phyloP scores from a whole-genome alignment of 2,329 filamentous ascomycete genomes.

The Colletotrichum falcatum region DNA sequence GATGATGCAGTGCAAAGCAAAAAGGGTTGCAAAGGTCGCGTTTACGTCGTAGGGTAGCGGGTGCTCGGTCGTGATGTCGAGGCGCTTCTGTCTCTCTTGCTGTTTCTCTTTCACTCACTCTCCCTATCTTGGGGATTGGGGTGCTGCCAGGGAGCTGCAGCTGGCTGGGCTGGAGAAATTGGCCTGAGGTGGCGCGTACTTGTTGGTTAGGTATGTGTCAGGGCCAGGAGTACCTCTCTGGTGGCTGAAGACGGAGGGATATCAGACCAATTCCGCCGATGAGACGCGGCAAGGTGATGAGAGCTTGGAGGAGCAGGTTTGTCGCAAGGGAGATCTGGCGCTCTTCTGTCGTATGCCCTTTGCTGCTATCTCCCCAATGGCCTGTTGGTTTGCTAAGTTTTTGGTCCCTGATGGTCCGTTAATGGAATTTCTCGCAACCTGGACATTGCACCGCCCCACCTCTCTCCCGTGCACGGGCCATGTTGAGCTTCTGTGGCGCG shows the following conservation, averaged over 20 bases:
- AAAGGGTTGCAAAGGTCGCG: conserved; percentile 3
- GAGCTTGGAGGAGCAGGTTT: background rate
- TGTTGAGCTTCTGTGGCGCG: conserved; percentile 31
- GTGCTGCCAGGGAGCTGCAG: conserved; percentile 30
- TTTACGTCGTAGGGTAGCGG: conserved; percentile 15
- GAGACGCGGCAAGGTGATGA: conserved; percentile 10
- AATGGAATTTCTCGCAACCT: conserved; percentile 41
- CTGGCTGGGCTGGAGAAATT: conserved; percentile 15
- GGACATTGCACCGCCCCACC: conserved; percentile 37
- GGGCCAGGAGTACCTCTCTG: conserved; percentile 11
- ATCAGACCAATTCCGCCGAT: conserved; percentile 32
- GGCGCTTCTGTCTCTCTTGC: conserved; percentile 29
- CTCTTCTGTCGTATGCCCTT: conserved; percentile 37
- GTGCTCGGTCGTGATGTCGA: conserved; percentile 37
- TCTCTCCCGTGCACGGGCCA: conserved; percentile 28
- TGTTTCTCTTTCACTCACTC: background rate
- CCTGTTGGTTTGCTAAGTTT: conserved; percentile 35
- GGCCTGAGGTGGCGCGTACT: conserved; percentile 20
- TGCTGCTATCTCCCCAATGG: conserved; percentile 33
- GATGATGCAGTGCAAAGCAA: conserved; percentile 13
- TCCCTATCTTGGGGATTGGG: conserved; percentile 38
- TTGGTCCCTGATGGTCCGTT: conserved; percentile 29
- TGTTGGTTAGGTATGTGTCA: conserved; percentile 11
- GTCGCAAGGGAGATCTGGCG: conserved; percentile 21
- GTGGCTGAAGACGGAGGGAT: conserved; percentile 12